phyloP scores from a whole-genome alignment of 257 asterid genomes.

The Nicotiana tomentosiformis region DNA sequence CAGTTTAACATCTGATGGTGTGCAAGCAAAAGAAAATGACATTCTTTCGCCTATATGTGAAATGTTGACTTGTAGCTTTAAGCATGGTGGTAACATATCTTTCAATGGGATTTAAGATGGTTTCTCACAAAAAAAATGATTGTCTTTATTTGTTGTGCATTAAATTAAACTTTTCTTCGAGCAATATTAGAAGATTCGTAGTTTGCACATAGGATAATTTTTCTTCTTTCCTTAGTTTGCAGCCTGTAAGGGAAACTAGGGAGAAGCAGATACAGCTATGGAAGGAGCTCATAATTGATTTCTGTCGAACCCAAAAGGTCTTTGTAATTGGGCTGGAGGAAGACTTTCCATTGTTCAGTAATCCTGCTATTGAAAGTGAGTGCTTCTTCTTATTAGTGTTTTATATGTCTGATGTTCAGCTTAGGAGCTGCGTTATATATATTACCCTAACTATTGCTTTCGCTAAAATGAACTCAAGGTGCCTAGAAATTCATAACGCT shows the following conservation, averaged over 20 bases:
- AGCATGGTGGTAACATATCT: neutral
- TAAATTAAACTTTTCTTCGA: neutral
- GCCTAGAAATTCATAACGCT: neutral
- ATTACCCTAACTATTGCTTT: neutral
- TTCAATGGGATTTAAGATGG: neutral
- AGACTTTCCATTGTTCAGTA: conserved; percentile 83
- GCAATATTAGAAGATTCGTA: neutral
- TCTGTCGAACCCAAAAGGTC: conserved; percentile 59
- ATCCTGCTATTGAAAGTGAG: conserved; percentile 74
- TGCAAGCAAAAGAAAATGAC: neutral
- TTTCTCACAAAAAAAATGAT: neutral
- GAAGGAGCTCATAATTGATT: conserved; percentile 88
- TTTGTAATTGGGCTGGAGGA: conserved; percentile 78
- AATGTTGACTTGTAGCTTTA: neutral
- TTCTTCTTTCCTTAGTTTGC: conserved; percentile 51
- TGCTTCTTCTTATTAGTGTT: conserved; percentile 3
- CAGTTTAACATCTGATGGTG: neutral
- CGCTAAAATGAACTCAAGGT: neutral
- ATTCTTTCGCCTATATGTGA: neutral
- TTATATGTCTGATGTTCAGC: neutral
- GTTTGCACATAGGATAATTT: neutral
- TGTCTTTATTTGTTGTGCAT: neutral
- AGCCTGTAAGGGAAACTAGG: conserved; percentile 87
- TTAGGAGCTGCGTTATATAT: neutral
- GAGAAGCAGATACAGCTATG: conserved; percentile 92